Conservation (phyloP, 805 yeast species). For the Saccharomycopsis oosterbeekiorum region DNA sequence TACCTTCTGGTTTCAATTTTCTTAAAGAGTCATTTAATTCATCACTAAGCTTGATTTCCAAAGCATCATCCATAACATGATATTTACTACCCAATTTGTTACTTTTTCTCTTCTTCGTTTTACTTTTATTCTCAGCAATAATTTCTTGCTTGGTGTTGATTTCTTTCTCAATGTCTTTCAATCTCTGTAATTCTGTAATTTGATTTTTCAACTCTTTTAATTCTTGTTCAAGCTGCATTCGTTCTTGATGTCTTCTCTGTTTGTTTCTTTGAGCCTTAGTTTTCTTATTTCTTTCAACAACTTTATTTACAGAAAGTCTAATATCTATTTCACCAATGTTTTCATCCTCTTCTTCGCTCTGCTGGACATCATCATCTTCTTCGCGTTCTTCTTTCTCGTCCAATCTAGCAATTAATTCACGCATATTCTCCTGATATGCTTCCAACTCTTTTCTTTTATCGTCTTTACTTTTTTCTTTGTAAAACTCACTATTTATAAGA, state of each 20-base stretch:
- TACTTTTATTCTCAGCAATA: slow-evolving; percentile 20
- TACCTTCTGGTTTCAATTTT: slow-evolving; percentile 84
- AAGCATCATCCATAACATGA: slow-evolving; percentile 35
- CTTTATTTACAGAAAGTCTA: slow-evolving; percentile 61
- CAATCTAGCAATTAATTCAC: slow-evolving; percentile 50
- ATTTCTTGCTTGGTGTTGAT: slow-evolving; percentile 19
- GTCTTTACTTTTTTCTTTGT: slow-evolving; percentile 56
- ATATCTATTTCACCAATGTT: slow-evolving; percentile 27
- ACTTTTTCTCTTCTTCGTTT: slow-evolving; percentile 24
- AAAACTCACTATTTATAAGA: slow-evolving; percentile 58
- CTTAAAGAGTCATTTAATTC: slow-evolving; percentile 83
- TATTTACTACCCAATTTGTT: slow-evolving; percentile 37
- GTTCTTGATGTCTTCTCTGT: slow-evolving; percentile 52
- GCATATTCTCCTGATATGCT: slow-evolving; percentile 55
- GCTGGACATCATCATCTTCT: slow-evolving; percentile 31
- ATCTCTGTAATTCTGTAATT: slow-evolving; percentile 46
- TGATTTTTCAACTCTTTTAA: slow-evolving; percentile 50
- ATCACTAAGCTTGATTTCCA: slow-evolving; percentile 77
- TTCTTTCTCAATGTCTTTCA: slow-evolving; percentile 30
- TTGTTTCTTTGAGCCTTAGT: slow-evolving; percentile 70
- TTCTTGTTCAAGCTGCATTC: slow-evolving; percentile 37
- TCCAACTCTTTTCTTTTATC: slow-evolving; percentile 49
- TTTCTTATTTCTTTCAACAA: slow-evolving; percentile 59
- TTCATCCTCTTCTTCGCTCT: slow-evolving; percentile 24
- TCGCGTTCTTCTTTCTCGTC: slow-evolving; percentile 42